Percentiles rank a stretch among this genome's conserved stretches.
Conservation (phyloP, 2,329 filamentous ascomycete genomes). For the Coniochaeta sp. region DNA sequence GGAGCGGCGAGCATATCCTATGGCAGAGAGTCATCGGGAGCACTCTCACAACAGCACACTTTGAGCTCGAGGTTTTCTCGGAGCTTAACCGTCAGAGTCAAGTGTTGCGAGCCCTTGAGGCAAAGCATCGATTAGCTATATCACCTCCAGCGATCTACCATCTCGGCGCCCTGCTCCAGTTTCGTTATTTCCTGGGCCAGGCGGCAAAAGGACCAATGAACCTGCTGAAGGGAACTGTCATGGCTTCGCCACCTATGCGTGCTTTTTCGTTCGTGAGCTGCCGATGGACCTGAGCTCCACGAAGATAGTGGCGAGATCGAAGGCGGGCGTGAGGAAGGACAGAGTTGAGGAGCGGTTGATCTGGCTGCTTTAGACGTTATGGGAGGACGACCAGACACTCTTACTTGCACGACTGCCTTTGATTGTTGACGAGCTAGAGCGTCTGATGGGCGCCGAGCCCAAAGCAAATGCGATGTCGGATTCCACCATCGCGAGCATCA, state of each 20-base stretch:
- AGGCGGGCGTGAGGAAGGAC: slow-evolving; percentile 11
- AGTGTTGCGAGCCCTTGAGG: slow-evolving; percentile 19
- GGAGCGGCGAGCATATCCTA: slow-evolving; percentile 15
- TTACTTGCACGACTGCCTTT: slow-evolving; percentile 24
- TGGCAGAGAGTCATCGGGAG: slow-evolving; percentile 31
- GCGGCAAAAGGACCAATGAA: slow-evolving; percentile 21
- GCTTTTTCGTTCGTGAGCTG: slow-evolving; percentile 20
- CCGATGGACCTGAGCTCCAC: slow-evolving; percentile 11
- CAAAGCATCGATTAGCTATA: slow-evolving; percentile 18
- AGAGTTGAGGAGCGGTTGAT: slow-evolving; percentile 19
- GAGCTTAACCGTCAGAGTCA: slow-evolving; percentile 25
- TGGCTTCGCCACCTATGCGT: slow-evolving; percentile 25
- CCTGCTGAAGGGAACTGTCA: slow-evolving; percentile 16
- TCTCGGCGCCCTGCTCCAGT: slow-evolving; percentile 28
- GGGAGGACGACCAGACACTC: slow-evolving; percentile 24
- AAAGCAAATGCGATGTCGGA: slow-evolving; percentile 29
- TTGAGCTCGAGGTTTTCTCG: slow-evolving; percentile 28
- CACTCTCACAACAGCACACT: slow-evolving; percentile 23
- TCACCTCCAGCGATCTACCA: slow-evolving; percentile 29
- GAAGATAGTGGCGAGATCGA: slow-evolving; percentile 13
- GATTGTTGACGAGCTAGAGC: slow-evolving; percentile 40
- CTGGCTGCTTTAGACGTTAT: slow-evolving; percentile 29
- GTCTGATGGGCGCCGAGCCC: slow-evolving; percentile 29
- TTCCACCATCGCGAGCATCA: slow-evolving; percentile 20
- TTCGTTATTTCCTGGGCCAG: slow-evolving; percentile 27